Evolutionary conservation across 345 rosid species (phyloP), one percentile per base, ranked within the genome.

Genomic region (Hibiscus tridactylites): DNA sequence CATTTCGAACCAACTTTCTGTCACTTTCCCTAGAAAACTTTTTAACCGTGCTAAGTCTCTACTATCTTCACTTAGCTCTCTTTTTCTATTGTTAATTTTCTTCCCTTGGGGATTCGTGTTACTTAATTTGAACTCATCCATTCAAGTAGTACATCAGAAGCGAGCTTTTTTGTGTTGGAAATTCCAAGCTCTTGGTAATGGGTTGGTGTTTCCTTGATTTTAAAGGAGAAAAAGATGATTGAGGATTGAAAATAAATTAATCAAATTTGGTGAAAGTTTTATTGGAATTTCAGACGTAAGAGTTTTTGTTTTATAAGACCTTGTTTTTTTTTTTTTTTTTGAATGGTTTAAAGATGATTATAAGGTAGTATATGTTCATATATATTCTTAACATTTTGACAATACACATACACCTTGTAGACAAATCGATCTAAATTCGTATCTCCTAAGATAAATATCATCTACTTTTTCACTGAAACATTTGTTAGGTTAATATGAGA

Each of bases 131-230:
- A 70, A 76, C 77, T 65, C 75, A 21, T 70, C 65, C 68, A 17
- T 49, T 53, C 21, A 69, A 73, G 82, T 69, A 73, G 82, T 79
- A 71, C 33, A 73, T 63, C 54, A 39, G 9, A 79, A 79, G 82
- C 79, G 33, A 78, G 37, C 37, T 47, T 47, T 56, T 21, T 52
- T 33, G 37, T 37, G 54, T 44, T 64, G 54, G 26, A 44, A 74
- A 46, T 52, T 21, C 64, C 37, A 33, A 63, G 63, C 35, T 56
- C 65, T 65, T 35, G 72, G 74, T 64, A 72, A 70, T 66, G 68
- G 60, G 35, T 64, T 29, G 68, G 64, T 49, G 61, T 73, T 75
- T 44, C 70, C 79, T 72, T 79, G 64, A 70, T 69, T 72, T 44
- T 56, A 62, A 79, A 72, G 82, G 63, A 72, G 74, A 49, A 65